Percentiles rank a stretch among this genome's conserved stretches.
Evolutionary conservation across 2,329 filamentous ascomycete genomes (phyloP).

Genomic region (Ciborinia camelliae): DNA sequence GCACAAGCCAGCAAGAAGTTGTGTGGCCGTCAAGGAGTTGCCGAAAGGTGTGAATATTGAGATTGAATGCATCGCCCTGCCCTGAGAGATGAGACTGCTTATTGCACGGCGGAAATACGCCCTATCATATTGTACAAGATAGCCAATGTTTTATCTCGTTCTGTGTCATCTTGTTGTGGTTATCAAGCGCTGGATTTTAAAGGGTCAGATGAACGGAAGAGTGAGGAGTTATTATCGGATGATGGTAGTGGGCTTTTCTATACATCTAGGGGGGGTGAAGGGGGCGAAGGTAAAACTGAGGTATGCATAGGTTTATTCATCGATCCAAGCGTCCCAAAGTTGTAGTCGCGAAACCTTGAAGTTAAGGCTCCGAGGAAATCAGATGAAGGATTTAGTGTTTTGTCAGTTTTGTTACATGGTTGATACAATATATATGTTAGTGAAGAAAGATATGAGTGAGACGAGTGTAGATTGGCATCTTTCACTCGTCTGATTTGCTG

Average conservation of each 20-base stretch:
- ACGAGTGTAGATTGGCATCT: background rate
- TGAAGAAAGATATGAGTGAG: background rate
- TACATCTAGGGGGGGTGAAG: no score
- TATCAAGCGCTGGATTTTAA: background rate
- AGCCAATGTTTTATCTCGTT: background rate
- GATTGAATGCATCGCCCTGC: conserved; percentile 82
- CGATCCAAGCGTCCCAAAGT: background rate
- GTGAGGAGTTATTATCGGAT: background rate
- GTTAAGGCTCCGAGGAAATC: background rate
- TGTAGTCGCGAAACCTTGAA: background rate
- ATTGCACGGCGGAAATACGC: background rate
- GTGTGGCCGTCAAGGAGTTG: conserved; percentile 84
- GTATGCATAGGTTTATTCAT: background rate
- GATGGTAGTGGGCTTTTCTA: background rate
- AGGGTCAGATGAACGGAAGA: background rate
- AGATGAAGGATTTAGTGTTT: background rate
- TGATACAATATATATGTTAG: background rate
- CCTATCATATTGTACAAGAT: background rate
- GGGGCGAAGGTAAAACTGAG: background rate
- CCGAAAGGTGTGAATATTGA: conserved; percentile 84
- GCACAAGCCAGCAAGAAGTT: conserved; percentile 83
- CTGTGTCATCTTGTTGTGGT: background rate
- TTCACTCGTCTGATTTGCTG: background rate
- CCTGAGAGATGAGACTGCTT: background rate
- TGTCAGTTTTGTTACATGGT: background rate